Evolutionary conservation across 2,329 filamentous ascomycete species (phyloP).

Genomic region (Ophiostoma angusticollis): DNA sequence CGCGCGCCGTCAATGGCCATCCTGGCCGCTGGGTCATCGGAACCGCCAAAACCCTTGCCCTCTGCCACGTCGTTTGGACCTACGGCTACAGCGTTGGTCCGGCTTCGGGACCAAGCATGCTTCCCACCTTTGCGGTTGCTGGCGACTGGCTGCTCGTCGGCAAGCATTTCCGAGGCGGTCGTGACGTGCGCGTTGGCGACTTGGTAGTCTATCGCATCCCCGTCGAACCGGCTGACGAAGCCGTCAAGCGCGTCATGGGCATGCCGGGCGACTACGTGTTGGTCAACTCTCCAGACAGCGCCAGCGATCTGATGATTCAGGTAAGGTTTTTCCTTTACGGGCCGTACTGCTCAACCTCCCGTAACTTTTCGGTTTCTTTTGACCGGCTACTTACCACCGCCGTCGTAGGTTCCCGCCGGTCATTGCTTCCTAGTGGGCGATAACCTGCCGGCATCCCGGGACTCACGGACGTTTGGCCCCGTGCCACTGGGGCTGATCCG

Average conservation of each 20-base stretch:
- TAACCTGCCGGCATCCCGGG: constrained; percentile 70
- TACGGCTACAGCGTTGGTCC: constrained; percentile 49
- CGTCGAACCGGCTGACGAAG: constrained; percentile 42
- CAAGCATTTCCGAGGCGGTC: constrained; percentile 55
- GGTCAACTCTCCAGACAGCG: constrained; percentile 44
- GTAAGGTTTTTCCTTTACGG: constrained; percentile 26
- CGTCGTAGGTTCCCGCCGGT: constrained; percentile 62
- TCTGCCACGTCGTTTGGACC: constrained; percentile 39
- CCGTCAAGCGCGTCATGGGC: constrained; percentile 68
- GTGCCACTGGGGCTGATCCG: constrained; percentile 72
- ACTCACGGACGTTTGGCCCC: constrained; percentile 78
- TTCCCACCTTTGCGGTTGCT: constrained; percentile 61
- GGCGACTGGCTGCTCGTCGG: constrained; percentile 60
- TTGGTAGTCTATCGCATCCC: constrained; percentile 70
- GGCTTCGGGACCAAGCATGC: constrained; percentile 70
- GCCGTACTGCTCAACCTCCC: neutral
- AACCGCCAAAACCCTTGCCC: constrained; percentile 32
- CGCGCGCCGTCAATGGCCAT: constrained; percentile 23
- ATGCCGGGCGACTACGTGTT: constrained; percentile 67
- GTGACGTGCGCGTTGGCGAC: constrained; percentile 61
- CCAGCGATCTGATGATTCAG: constrained; percentile 48
- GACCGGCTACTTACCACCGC: neutral
- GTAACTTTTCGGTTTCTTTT: neutral
- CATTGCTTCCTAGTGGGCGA: constrained; percentile 90
- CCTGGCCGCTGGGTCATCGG: constrained; percentile 31